Conservation (phyloP, 805 yeast species). For the Nakazawaea populi region DNA sequence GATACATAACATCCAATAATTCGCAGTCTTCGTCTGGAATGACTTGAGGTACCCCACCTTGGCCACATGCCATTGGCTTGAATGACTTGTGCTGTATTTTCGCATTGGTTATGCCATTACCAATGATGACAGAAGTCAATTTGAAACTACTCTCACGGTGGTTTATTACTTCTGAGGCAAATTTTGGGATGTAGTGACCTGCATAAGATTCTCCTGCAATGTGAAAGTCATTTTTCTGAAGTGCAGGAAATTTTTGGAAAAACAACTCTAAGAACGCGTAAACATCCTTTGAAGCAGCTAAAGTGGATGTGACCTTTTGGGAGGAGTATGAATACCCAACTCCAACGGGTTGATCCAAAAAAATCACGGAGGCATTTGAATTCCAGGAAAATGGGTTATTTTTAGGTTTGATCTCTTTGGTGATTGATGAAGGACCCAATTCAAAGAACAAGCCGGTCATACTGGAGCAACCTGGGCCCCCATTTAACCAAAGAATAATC, state of each 20-base stretch:
- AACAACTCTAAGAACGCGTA: constrained; percentile 74
- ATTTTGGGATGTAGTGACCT: constrained; percentile 89
- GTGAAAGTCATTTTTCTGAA: constrained; percentile 56
- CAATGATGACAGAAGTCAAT: constrained; percentile 74
- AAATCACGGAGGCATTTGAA: constrained; percentile 75
- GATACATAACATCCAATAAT: constrained; percentile 57
- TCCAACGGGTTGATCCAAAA: constrained; percentile 84
- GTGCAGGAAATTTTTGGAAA: constrained; percentile 65
- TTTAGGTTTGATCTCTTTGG: constrained; percentile 53
- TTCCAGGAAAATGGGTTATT: constrained; percentile 82
- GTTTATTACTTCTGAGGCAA: constrained; percentile 72
- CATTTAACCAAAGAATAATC: constrained; percentile 82
- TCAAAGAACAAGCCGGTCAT: constrained; percentile 83
- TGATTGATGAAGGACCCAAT: constrained; percentile 76
- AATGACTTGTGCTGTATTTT: constrained; percentile 71
- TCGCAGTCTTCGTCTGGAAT: constrained; percentile 76
- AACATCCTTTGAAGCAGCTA: constrained; percentile 76
- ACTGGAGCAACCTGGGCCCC: constrained; percentile 94
- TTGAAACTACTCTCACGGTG: constrained; percentile 53
- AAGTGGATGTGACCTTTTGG: constrained; percentile 56
- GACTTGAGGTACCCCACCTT: constrained; percentile 76
- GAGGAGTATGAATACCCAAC: constrained; percentile 76
- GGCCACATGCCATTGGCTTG: constrained; percentile 93
- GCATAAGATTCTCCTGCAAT: constrained; percentile 94
- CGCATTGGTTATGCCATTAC: constrained; percentile 88